Percentiles rank a stretch among this genome's conserved stretches.
These are phyloP conservation scores for Irpex rosettiformis DNA, from an alignment of 1,284 basidiomycete species.

Conservation along the genomic window DNA sequence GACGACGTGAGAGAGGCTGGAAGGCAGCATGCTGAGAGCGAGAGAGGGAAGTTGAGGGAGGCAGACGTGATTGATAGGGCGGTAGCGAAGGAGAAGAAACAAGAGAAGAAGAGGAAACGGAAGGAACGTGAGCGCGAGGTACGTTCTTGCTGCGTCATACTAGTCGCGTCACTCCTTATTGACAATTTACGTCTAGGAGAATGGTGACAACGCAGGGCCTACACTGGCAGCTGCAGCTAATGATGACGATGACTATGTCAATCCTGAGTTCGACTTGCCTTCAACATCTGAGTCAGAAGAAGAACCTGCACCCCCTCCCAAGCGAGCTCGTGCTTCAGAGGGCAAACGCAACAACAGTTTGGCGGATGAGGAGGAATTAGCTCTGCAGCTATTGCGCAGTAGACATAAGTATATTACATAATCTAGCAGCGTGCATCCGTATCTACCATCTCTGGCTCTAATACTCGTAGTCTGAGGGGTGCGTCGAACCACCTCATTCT, in stretches of 20 bases:
- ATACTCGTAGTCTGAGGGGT: not conserved
- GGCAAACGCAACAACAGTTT: slow-evolving; percentile 8
- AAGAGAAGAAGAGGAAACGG: slow-evolving; percentile 79
- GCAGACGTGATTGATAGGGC: slow-evolving; percentile 77
- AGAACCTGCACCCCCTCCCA: slow-evolving; percentile 36
- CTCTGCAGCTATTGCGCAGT: slow-evolving; percentile 25
- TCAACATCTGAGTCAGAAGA: slow-evolving; percentile 45
- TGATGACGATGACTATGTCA: slow-evolving; percentile 62
- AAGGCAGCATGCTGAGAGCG: slow-evolving; percentile 66
- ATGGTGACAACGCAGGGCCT: slow-evolving; percentile 23
- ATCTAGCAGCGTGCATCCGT: not conserved
- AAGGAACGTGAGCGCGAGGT: slow-evolving; percentile 83
- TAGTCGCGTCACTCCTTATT: slow-evolving; percentile 8
- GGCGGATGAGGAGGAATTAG: slow-evolving; percentile 27
- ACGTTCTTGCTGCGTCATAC: slow-evolving; percentile 20
- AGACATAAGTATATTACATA: slow-evolving; percentile 15
- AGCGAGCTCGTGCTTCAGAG: slow-evolving; percentile 14
- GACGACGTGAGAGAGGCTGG: slow-evolving; percentile 69
- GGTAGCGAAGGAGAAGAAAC: slow-evolving; percentile 84
- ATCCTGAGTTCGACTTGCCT: slow-evolving; percentile 66
- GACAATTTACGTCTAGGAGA: slow-evolving; percentile 13
- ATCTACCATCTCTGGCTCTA: not conserved
- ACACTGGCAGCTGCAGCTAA: slow-evolving; percentile 37
- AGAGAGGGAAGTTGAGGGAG: slow-evolving; percentile 67
- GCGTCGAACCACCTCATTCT: slow-evolving; percentile 2